Evolutionary conservation across 1,284 basidiomycete genomes (phyloP), one percentile per base, ranked within the genome.

Genomic region (Cronartium ribicola): DNA sequence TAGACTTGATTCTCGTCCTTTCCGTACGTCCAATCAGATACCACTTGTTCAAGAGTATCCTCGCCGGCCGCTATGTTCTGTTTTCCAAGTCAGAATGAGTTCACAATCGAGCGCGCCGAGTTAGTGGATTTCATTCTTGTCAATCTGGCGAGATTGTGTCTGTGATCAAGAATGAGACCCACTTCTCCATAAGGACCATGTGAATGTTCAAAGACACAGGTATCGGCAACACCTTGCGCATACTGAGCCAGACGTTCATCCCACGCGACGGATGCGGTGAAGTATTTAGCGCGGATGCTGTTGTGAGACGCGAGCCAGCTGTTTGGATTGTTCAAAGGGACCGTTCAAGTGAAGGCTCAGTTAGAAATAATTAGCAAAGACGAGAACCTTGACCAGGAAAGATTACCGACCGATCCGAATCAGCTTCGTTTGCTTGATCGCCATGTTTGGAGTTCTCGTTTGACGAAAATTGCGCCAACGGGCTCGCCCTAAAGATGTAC

Each of bases 51-150:
- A 20, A 55, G 51, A 20, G n/a, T 29, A n/a, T 20, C 29, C 11
- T 55, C 51, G 29, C 51, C 51, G 2, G 51, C 51, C 51, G 51
- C 51, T 20, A 55, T 55, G 29, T 55, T 55, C 51, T 55, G 29
- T n/a, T 11, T 11, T 51, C 10, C 22, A n/a, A 6, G 48, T 8
- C 13, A 8, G 48, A 22, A 13, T 46, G 3, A 46, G 44, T 46
- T 11, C 10, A 46, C 44, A 11, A 46, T 46, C 11, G 22, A 51
- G 22, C 17, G 5, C 48, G 1, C 22, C 22, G 48, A 51, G 48
- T n/a, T 51, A 5, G 14, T n/a, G 6, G 48, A 48, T 48, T 48
- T 48, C 3, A 11, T 48, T 3, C 3, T 48, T 11, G 44, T 48
- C 11, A 48, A 48, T 48, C n/a, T 1, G 29, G 29, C 29, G 1